Evolutionary conservation across 2,329 filamentous ascomycete species (phyloP).

Genomic region (Aureobasidium sp.): DNA sequence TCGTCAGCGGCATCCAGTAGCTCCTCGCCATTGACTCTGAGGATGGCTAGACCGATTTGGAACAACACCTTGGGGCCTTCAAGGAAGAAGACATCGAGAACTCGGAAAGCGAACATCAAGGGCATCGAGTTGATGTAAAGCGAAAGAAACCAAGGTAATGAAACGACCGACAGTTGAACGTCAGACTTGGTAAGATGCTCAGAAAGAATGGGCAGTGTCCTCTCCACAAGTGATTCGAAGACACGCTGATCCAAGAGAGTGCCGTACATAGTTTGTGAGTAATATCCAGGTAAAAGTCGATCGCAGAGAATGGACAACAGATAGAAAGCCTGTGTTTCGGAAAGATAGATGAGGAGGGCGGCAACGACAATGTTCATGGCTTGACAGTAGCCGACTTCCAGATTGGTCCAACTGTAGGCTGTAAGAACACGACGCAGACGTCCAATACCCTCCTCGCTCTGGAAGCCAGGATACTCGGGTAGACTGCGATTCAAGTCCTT

Average conservation of each 20-base stretch:
- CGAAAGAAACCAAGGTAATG: slow-evolving; percentile 97
- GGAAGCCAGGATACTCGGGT: slow-evolving; percentile 97
- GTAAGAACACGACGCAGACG: slow-evolving; percentile 91
- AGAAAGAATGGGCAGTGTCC: slow-evolving; percentile 99
- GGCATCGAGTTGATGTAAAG: slow-evolving; percentile 99
- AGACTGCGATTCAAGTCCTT: slow-evolving; percentile 98
- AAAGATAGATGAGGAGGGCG: slow-evolving; percentile 99
- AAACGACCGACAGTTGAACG: slow-evolving; percentile 97
- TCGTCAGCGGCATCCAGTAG: slow-evolving; percentile 94
- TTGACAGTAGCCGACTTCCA: slow-evolving; percentile 97
- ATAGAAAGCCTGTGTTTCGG: slow-evolving; percentile 95
- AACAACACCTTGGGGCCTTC: slow-evolving; percentile 99
- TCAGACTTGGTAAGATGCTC: slow-evolving; percentile 98
- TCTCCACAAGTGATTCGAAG: slow-evolving; percentile 98
- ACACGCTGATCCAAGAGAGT: slow-evolving; percentile 97
- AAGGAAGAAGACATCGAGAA: slow-evolving; percentile 97
- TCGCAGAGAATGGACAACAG: slow-evolving; percentile 93
- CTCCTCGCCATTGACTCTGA: slow-evolving; percentile 97
- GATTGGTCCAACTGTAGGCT: slow-evolving; percentile 97
- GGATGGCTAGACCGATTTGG: slow-evolving; percentile 95
- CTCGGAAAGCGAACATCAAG: slow-evolving; percentile 97
- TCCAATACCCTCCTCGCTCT: slow-evolving; percentile 95
- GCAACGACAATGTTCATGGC: slow-evolving; percentile 99
- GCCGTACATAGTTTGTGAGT: slow-evolving; percentile 99
- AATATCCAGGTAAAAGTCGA: slow-evolving; percentile 93